phyloP scores from a whole-genome alignment of 768 basidiomycete genomes.

The Leccinum broughii region DNA sequence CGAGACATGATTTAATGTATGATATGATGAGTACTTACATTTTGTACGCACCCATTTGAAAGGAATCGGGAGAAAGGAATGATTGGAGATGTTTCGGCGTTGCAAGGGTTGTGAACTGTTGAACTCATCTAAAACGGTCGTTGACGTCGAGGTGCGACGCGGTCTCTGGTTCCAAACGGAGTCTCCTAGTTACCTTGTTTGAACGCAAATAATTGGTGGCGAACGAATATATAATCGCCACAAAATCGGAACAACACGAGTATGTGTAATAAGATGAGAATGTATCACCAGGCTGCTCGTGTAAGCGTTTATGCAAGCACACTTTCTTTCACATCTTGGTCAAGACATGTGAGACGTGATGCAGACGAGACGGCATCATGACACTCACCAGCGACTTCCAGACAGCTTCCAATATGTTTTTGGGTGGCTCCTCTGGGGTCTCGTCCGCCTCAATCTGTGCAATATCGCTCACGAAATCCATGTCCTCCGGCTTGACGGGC shows the following conservation, averaged over 20 bases:
- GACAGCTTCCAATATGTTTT: constrained; percentile 63
- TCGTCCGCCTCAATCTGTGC: constrained; percentile 69
- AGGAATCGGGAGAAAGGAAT: background rate
- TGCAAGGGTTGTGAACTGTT: too few relatives aligned
- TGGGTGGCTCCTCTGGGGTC: constrained; percentile 72
- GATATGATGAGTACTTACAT: background rate
- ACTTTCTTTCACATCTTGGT: constrained; percentile 22
- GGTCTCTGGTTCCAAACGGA: too few relatives aligned
- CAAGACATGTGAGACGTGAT: constrained; percentile 2
- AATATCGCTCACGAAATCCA: constrained; percentile 81
- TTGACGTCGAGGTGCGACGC: too few relatives aligned
- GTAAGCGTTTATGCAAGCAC: background rate
- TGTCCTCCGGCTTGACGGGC: constrained; percentile 49
- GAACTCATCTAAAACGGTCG: too few relatives aligned
- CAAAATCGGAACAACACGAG: background rate
- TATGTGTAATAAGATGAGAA: background rate
- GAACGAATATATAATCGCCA: too few relatives aligned
- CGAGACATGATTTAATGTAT: background rate
- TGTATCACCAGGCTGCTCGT: background rate
- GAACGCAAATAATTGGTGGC: too few relatives aligned
- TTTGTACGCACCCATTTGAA: background rate
- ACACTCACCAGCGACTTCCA: constrained; percentile 78
- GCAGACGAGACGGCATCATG: background rate
- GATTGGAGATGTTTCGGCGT: too few relatives aligned
- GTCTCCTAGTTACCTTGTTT: too few relatives aligned